Evolutionary conservation across 2,329 filamentous ascomycete genomes (phyloP).

Genomic region (Clonostachys sp.): DNA sequence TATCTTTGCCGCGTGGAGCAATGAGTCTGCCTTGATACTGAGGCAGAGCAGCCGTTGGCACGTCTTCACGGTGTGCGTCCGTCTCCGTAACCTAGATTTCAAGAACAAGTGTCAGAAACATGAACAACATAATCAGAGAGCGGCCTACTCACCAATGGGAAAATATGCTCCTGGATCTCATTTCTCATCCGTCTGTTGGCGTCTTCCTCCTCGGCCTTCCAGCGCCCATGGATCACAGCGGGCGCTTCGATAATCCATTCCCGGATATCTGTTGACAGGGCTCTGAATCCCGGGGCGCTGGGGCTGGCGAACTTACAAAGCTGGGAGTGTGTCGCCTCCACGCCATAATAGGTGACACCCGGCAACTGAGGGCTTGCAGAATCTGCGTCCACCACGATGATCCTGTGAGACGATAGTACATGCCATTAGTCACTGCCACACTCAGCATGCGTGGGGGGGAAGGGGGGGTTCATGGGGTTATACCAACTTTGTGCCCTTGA

Average conservation of each 20-base stretch:
- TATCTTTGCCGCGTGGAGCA: no score
- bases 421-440: background rate
- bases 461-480: background rate
- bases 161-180: slow-evolving; percentile 39
- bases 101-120: no score
- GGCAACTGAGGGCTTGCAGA: slow-evolving; percentile 67
- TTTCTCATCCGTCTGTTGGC: slow-evolving; percentile 33
- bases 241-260: slow-evolving; percentile 52
- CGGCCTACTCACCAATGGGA: slow-evolving; percentile 8
- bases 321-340: slow-evolving; percentile 65
- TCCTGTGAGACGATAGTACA: slow-evolving; percentile 13
- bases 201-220: slow-evolving; percentile 56
- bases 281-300: slow-evolving; percentile 60
- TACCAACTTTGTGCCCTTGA: slow-evolving; percentile 55
- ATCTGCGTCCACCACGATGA: slow-evolving; percentile 63
- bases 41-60: no score
- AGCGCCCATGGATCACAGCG: slow-evolving; percentile 47
- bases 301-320: slow-evolving; percentile 70
- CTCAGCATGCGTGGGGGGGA: background rate
- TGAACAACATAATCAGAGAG: background rate
- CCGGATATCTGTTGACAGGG: slow-evolving; percentile 40
- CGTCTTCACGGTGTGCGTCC: no score
- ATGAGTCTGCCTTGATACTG: no score
- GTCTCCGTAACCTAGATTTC: no score
- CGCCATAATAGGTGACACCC: slow-evolving; percentile 69